Conservation (phyloP, 345 rosid species). For the Aquilaria sinensis region DNA sequence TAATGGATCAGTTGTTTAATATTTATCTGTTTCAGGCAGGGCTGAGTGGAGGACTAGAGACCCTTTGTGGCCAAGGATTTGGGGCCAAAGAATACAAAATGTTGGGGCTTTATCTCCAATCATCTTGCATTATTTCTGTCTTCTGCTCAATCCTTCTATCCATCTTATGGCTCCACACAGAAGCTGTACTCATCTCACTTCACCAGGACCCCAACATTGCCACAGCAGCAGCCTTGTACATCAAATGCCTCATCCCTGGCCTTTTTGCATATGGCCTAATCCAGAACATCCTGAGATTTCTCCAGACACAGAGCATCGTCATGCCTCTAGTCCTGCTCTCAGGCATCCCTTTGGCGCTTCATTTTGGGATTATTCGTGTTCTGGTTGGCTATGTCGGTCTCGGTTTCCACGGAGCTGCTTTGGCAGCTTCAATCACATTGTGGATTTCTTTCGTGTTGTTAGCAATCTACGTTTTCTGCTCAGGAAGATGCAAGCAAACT, state of each 20-base stretch:
- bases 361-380: conserved; percentile 37
- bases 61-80: conserved; percentile 86
- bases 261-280: conserved; percentile 56
- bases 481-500: conserved; percentile 39
- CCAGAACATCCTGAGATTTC: conserved; percentile 68
- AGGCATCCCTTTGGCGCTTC: conserved; percentile 34
- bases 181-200: conserved; percentile 38
- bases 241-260: conserved; percentile 57
- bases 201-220: conserved; percentile 57
- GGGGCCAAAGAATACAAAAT: conserved; percentile 59
- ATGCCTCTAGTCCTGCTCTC: conserved; percentile 42
- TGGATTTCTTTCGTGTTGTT: conserved; percentile 47
- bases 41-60: conserved; percentile 78
- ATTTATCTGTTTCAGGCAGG: conserved; percentile 34
- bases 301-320: conserved; percentile 66
- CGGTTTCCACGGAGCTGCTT: conserved; percentile 62
- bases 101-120: conserved; percentile 68
- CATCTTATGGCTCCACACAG: conserved; percentile 52
- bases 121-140: conserved; percentile 59
- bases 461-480: conserved; percentile 34
- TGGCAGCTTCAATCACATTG: conserved; percentile 61
- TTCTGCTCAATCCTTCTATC: conserved; percentile 44
- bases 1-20: too few species aligned
- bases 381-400: conserved; percentile 35
- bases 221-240: conserved; percentile 45